Base-by-base conservation (phyloP, 495 filamentous ascomycete genomes). In the Annulohypoxylon moriforme region DNA sequence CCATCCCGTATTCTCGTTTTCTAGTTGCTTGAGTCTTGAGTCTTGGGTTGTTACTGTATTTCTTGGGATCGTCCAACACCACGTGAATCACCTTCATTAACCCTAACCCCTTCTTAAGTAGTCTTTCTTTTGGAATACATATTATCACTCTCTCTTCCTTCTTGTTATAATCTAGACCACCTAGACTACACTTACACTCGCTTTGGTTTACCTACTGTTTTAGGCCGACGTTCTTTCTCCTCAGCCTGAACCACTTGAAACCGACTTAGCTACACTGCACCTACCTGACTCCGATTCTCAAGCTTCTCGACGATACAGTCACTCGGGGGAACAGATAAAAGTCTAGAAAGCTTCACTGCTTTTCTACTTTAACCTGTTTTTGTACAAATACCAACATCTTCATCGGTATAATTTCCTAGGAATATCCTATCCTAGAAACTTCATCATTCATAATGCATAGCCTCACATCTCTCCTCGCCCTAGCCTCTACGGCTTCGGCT, bases 401-500 rank as follows among this genome's bases (percentile, higher is more conserved):
- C 50, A 60, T 46, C n/a, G 29, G 49, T 31, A 50, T 18, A 20
- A 31, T 27, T 9, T 58, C 57, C 52, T 49, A 64, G 40, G 47
- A 60, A 10, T 20, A 61, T 47, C 47, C 53, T 20, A 61, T 47
- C 47, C 53, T 53, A 68, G 29, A 58, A 67, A 57, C 14, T 6
- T 16, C 20, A 60, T 42, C 27, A 44, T n/a, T 40, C 74, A 76
- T 16, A 8, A 85, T 85, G 82, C 71, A 71, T 9, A 27, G 52
- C 27, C 13, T 68, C 25, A 60, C 72, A 10, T 40, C 38, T 14
- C 58, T 83, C 1, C 76, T 78, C 40, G 77, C 75, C 46, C 52
- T 83, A 38, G 77, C 77, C 58, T 70, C 78, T 13, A 57, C 75
- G 47, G 76, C 69, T 62, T 64, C 71, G 34, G 82, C 78, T 25